Percentiles rank a stretch among this genome's conserved stretches.
Conservation (phyloP, 371 early-diverging fungal species). For the Lichtheimia ramosa region DNA sequence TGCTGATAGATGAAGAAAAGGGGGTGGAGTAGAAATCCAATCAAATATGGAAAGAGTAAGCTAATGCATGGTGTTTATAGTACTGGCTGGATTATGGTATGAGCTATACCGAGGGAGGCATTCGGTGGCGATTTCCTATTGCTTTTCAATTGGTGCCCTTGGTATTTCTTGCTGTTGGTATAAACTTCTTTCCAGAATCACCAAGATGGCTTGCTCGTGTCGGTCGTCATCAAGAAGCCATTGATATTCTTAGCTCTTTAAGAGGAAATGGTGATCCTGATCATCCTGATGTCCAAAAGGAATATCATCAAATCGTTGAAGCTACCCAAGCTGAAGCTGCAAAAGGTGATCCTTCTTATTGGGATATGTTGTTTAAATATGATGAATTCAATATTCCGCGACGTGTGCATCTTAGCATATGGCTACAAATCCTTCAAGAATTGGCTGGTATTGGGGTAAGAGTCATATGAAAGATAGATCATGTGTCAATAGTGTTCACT, state of each 20-base stretch:
- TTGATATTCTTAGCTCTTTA: slow-evolving; percentile 35
- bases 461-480: not conserved
- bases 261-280: slow-evolving; percentile 35
- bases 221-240: slow-evolving; percentile 35
- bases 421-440: slow-evolving; percentile 42
- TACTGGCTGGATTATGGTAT: slow-evolving; percentile 43
- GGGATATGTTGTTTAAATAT: slow-evolving; percentile 30
- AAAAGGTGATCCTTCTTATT: slow-evolving; percentile 28
- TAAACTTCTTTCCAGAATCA: slow-evolving; percentile 38
- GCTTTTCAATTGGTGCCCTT: slow-evolving; percentile 40
- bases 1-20: not conserved
- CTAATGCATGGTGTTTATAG: slow-evolving; percentile 3
- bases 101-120: slow-evolving; percentile 29
- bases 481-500: no score
- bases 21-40: no score
- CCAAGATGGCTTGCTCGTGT: slow-evolving; percentile 36
- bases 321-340: slow-evolving; percentile 27
- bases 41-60: not conserved
- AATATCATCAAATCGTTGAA: slow-evolving; percentile 28
- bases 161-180: slow-evolving; percentile 26
- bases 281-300: slow-evolving; percentile 31
- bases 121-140: slow-evolving; percentile 43
- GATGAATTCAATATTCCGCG: slow-evolving; percentile 37
- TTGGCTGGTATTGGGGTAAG: slow-evolving; percentile 27
- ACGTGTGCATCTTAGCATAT: slow-evolving; percentile 38